Conservation (phyloP, 78 protist species). For the Dictyostelium brefeldianum region DNA sequence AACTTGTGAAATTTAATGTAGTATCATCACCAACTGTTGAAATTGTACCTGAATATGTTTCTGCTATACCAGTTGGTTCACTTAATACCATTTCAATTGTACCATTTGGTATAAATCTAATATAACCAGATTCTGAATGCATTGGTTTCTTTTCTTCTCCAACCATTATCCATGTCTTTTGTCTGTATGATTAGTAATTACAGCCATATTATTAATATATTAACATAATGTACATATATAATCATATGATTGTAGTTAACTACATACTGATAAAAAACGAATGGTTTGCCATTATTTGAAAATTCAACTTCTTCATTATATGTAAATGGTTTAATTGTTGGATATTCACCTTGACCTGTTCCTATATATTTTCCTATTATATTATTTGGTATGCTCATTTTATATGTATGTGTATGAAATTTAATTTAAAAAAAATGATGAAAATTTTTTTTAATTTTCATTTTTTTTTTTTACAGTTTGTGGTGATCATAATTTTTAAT, state of each 20-base stretch:
- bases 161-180: constrained; percentile 23
- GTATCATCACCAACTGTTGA: background rate
- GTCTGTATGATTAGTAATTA: too few relatives aligned
- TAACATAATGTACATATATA: too few relatives aligned
- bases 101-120: constrained; percentile 68
- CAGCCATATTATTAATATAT: too few relatives aligned
- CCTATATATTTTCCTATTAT: background rate
- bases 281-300: constrained; percentile 53
- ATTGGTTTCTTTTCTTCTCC: constrained; percentile 11
- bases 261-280: constrained; percentile 31
- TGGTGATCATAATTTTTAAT: background rate
- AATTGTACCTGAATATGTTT: constrained; percentile 39
- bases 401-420: background rate
- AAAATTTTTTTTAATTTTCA: background rate
- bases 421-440: background rate
- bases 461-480: background rate
- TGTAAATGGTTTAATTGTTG: constrained; percentile 53
- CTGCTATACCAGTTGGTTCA: constrained; percentile 49
- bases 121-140: constrained; percentile 48
- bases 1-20: background rate
- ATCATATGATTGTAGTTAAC: too few relatives aligned
- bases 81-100: constrained; percentile 2
- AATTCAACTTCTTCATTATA: constrained; percentile 49
- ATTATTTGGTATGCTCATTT: too few relatives aligned
- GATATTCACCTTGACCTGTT: constrained; percentile 38